Evolutionary conservation across 2,329 filamentous ascomycete genomes (phyloP), one percentile per base, ranked within the genome.

Genomic region (Capronia coronata): DNA sequence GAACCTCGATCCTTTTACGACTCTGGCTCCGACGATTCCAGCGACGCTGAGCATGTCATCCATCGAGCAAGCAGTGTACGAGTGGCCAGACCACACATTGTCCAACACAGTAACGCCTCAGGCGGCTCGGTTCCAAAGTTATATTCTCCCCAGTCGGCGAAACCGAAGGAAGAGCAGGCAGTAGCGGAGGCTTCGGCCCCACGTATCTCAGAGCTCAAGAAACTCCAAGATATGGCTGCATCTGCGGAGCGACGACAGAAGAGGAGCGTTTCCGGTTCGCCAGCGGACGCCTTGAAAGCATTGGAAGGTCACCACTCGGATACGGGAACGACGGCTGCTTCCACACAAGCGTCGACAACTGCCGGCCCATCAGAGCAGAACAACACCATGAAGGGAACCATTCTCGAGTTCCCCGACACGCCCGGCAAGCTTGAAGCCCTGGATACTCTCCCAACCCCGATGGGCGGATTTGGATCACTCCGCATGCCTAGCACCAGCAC

Each of bases 51-150:
- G 27, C 45, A 43, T 16, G 27, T 58, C n/a, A 35, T 61, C 7
- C 51, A 58, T 14, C 52, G 58, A 29, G 59, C 59, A 27, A 61
- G 56, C 51, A 60, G 58, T 43, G 58, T 58, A 9, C 56, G 58
- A 14, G 56, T 58, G n/a, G 37, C 35, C 30, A 53, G 46, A 25
- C 58, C 59, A 7, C 48, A 51, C 5, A 50, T 59, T 39, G 51
- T 61, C 14, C 55, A 54, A 37, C 49, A 59, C n/a, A 51, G 48
- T 42, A 56, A 56, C 34, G 41, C 35, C 23, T 54, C 54, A 1
- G 48, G 48, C 10, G 48, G 50, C 11, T 56, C 54, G 4, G 43
- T 56, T 2, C 48, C 51, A 25, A 52, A 48, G 40, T 23, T 56
- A 8, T 56, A 38, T 27, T 18, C 48, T 18, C 45, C 45, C 19